These are phyloP conservation scores for Cordyceps pruinosa DNA, from an alignment of 2,329 filamentous ascomycete genomes.

Conservation along the genomic window DNA sequence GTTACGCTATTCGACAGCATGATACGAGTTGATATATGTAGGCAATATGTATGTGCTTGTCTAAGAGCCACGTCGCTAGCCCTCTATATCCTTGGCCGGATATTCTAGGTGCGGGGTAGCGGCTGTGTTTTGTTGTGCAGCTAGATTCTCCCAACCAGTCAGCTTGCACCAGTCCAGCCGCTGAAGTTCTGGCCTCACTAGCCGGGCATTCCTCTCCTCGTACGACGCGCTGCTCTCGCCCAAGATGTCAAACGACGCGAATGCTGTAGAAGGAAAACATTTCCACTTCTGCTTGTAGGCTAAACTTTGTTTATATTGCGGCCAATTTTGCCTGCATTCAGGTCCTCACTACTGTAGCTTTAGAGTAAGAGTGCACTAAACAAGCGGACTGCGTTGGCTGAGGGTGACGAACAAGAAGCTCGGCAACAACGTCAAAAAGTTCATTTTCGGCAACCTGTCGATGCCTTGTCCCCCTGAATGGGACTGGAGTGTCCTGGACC, in stretches of 20 bases:
- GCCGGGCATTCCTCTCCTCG: not conserved
- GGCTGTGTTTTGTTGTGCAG: too few species aligned
- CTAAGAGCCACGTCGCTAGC: too few species aligned
- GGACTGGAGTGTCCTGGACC: too few species aligned
- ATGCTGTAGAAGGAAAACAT: not conserved
- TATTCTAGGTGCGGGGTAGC: too few species aligned
- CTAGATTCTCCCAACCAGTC: too few species aligned
- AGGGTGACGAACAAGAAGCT: not conserved
- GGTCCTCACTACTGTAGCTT: not conserved
- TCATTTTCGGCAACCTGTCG: not conserved
- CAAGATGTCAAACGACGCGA: not conserved
- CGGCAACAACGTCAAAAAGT: not conserved
- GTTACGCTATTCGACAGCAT: not conserved
- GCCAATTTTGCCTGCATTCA: not conserved
- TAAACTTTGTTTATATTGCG: not conserved
- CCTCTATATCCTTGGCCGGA: too few species aligned
- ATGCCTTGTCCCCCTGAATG: too few species aligned
- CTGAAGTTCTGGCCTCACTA: not conserved
- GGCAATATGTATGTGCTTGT: too few species aligned
- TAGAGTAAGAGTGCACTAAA: not conserved
- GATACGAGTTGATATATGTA: too few species aligned
- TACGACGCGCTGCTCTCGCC: not conserved
- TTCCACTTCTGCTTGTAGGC: too few species aligned
- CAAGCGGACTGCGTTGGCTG: not conserved
- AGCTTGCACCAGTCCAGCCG: not conserved